Percentiles rank a stretch among this genome's conserved stretches.
Conservation (phyloP, 306 rosid species). For the Inga laurina region DNA sequence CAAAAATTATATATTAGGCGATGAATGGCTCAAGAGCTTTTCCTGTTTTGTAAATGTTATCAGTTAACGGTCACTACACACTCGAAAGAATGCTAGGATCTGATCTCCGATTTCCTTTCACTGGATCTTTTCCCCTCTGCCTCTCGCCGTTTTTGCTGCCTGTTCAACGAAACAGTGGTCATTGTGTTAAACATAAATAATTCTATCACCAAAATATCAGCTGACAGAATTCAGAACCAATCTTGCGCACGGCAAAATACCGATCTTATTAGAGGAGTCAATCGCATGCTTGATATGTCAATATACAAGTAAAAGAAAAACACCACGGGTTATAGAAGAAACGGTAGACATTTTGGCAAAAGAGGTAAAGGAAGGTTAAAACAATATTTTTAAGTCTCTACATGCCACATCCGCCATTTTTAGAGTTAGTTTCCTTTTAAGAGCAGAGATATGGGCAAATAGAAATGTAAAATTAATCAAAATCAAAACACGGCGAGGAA, state of each 20-base stretch:
- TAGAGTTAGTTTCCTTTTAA: slow-evolving; percentile 17
- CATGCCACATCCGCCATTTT: background rate
- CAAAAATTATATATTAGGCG: slow-evolving; percentile 5
- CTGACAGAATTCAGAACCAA: background rate
- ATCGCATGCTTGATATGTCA: background rate
- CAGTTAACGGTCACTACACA: background rate
- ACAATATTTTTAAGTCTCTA: too few relatives aligned
- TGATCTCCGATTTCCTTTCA: slow-evolving; percentile 72
- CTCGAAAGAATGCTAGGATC: slow-evolving; percentile 54
- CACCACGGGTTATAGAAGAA: background rate
- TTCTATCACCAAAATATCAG: background rate
- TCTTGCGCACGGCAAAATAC: background rate
- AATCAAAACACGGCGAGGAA: slow-evolving; percentile 12
- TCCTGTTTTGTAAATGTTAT: background rate
- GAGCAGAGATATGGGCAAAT: background rate
- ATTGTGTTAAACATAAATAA: background rate
- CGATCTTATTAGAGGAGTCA: background rate
- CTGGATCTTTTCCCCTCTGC: slow-evolving; percentile 88
- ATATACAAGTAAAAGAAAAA: background rate
- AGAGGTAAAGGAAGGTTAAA: too few relatives aligned
- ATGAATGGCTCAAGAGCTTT: background rate
- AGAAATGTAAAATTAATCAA: slow-evolving; percentile 4
- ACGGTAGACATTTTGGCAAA: background rate
- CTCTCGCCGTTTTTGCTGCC: slow-evolving; percentile 82
- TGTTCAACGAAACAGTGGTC: slow-evolving; percentile 33